Percentiles rank a stretch among this genome's conserved stretches.
phyloP scores from a whole-genome alignment of 371 early-diverging fungal genomes.

The Mucor piriformis region DNA sequence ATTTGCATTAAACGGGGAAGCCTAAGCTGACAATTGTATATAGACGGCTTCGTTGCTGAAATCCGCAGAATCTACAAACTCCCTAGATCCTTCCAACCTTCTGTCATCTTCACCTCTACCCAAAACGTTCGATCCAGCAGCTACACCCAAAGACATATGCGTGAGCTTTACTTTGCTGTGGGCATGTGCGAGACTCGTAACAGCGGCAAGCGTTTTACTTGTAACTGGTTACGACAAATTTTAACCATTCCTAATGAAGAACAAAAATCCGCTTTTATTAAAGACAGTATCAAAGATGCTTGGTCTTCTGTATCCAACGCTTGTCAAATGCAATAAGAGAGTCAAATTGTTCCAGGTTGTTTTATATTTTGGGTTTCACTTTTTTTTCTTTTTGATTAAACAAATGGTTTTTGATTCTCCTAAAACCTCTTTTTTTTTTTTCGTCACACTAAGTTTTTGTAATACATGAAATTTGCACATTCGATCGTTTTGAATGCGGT shows the following conservation, averaged over 20 bases:
- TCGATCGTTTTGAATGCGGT: slow-evolving; percentile 84
- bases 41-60: slow-evolving; percentile 56
- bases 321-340: slow-evolving; percentile 42
- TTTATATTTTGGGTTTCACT: neutral
- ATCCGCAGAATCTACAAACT: slow-evolving; percentile 49
- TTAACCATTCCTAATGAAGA: slow-evolving; percentile 39
- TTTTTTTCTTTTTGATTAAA: neutral
- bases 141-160: slow-evolving; percentile 56
- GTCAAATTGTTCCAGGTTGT: neutral
- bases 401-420: neutral
- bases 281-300: slow-evolving; percentile 42
- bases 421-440: neutral
- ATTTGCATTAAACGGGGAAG: too few relatives aligned
- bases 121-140: slow-evolving; percentile 51
- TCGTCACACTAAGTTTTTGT: neutral
- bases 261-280: slow-evolving; percentile 46
- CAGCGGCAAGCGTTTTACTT: slow-evolving; percentile 54
- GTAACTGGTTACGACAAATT: slow-evolving; percentile 60
- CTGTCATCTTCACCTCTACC: slow-evolving; percentile 58
- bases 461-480: slow-evolving; percentile 88
- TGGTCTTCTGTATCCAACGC: slow-evolving; percentile 41
- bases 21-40: too few relatives aligned
- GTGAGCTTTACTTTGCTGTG: slow-evolving; percentile 59
- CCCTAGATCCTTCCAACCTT: slow-evolving; percentile 48
- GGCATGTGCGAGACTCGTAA: slow-evolving; percentile 52